Evolutionary conservation across 2,329 filamentous ascomycete species (phyloP), one percentile per base, ranked within the genome.

Genomic region (Sporothrix curviconia): DNA sequence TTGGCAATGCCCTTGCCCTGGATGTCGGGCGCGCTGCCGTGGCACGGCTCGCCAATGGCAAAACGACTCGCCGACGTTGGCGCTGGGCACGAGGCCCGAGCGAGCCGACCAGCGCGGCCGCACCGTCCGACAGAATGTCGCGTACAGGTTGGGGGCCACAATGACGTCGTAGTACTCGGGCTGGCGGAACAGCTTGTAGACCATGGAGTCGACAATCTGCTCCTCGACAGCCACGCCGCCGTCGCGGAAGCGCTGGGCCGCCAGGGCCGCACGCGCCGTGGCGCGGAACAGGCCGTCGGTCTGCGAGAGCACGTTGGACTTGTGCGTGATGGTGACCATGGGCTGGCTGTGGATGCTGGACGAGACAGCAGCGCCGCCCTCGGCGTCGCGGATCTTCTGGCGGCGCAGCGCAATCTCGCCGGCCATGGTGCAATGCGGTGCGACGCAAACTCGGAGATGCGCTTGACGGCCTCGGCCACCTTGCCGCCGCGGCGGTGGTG

Each of bases 131-230:
- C 39, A 99, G 80, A 65, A 99, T 94, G 73, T 99, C 94, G 64
- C 94, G 76, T 99, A 97, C 61, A 99, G 82, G 76, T 97, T 97
- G 54, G 92, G 94, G 8, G 92, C 94, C 47, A 99, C 94, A 66
- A 99, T 95, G 64, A 97, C 92, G 72, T 99, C 94, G 83, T 97
- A 99, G 69, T 87, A 87, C 68, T 87, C 82, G 43, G 94, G 94
- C 75, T 97, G 90, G 61, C 92, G 90, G 85, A 97, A 97, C 58
- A 99, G 87, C 80, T 97, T 97, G 84, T 97, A 97, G 59, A 97
- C 91, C 94, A 99, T 99, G 61, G 87, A 92, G 76, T 99, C 94
- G 62, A 99, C 92, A 66, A 99, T 99, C 78, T 99, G 94, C 80
- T 97, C 94, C 74, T 97, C 94, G 56, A 96, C 79, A 42, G 76